Percentiles rank a stretch among this genome's conserved stretches.
Evolutionary conservation across 208 protist species (phyloP).

Genomic region (Leishmania gerbilli): DNA sequence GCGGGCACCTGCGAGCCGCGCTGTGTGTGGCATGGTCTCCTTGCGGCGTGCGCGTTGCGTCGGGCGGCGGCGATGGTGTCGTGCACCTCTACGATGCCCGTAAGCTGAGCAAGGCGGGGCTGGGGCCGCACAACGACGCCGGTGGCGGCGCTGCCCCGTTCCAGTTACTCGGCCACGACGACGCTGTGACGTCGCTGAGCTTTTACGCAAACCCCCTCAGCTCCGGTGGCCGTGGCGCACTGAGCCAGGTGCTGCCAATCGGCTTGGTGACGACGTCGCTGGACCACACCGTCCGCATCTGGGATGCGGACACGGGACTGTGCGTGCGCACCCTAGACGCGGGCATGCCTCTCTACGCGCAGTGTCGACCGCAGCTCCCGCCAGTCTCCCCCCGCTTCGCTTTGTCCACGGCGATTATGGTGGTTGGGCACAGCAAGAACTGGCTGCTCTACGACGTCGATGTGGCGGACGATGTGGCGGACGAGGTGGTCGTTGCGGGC

Average conservation of each 20-base stretch:
- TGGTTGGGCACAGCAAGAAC: slow-evolving; percentile 49
- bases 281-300: slow-evolving; percentile 72
- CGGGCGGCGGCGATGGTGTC: slow-evolving; percentile 66
- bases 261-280: slow-evolving; percentile 78
- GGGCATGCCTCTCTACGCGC: slow-evolving; percentile 54
- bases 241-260: slow-evolving; percentile 40
- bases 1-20: slow-evolving; percentile 59
- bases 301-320: slow-evolving; percentile 72
- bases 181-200: slow-evolving; percentile 79
- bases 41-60: slow-evolving; percentile 75
- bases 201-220: slow-evolving; percentile 50
- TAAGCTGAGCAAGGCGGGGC: slow-evolving; percentile 31
- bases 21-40: slow-evolving; percentile 81
- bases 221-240: neutral
- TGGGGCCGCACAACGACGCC: slow-evolving; percentile 21
- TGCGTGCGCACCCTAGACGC: slow-evolving; percentile 54
- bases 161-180: slow-evolving; percentile 70
- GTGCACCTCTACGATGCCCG: slow-evolving; percentile 86
- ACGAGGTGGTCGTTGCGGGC: slow-evolving; percentile 27
- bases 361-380: slow-evolving; percentile 43
- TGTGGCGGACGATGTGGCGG: slow-evolving; percentile 20
- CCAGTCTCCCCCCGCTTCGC: neutral
- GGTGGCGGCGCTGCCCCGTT: slow-evolving; percentile 34
- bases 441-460: slow-evolving; percentile 70
- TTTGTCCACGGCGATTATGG: slow-evolving; percentile 21